Evolutionary conservation across 768 basidiomycete species (phyloP), one percentile per base, ranked within the genome.

Genomic region (Cubamyces sp.): DNA sequence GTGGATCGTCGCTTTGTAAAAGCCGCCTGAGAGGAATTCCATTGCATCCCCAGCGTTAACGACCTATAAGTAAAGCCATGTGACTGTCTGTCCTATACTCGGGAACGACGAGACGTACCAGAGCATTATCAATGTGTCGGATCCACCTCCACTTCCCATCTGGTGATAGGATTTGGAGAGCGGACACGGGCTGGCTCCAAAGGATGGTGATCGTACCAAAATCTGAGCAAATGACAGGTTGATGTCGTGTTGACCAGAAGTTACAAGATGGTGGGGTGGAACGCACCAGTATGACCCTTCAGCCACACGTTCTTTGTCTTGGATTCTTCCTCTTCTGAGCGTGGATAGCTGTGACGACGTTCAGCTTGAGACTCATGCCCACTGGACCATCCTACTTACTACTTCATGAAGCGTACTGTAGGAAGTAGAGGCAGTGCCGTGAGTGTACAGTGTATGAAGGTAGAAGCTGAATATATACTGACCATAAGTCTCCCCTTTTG

Each of bases 401-500:
- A 65, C 41, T 62, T 65, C 61, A 61, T 65, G 28, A 61, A 68
- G 21, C 66, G 61, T 1, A 78, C 80, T 82, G 57, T 5, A 34
- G 9, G 34, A 6, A 23, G 18, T n/a, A 7, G 41, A 12, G 18
- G 46, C 14, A 5, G 18, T 14, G 15, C 0, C 7, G 18, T 52
- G 23, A 46, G 11, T 15, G 34, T 19, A 15, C 0, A 14, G 0
- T 6, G 25, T 23, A 25, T n/a, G 30, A 18, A 8, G 30, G 14
- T 3, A 8, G 16, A 40, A 18, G 18, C 21, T 34, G 14, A 16
- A 39, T 18, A 23, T 0, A 0, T 25, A 57, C 70, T 3, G 53
- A 79, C 79, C 70, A 58, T 72, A 79, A 16, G 76, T 72, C 55
- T 82, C 78, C 2, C 77, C 74, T 0, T 65, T 68, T 0, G 74